Conservation (phyloP, 495 filamentous ascomycete genomes). For the Chaetomium tenue region DNA sequence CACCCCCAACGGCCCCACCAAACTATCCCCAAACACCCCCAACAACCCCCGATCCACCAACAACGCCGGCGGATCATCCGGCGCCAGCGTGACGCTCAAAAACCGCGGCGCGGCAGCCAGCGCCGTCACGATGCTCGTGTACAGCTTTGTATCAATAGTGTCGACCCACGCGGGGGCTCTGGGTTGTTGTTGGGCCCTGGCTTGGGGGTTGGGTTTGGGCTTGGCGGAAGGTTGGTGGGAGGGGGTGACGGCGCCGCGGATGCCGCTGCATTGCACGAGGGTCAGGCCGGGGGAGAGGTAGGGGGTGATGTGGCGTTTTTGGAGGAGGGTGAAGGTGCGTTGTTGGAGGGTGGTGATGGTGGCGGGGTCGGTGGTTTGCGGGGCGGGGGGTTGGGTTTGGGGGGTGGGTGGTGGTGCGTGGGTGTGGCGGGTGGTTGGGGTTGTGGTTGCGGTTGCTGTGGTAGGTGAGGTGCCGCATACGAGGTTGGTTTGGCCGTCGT, state of each 20-base stretch:
- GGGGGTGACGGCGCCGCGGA: not conserved
- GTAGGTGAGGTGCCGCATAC: slow-evolving; percentile 55
- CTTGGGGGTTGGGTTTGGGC: too few species aligned
- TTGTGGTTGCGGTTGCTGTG: slow-evolving; percentile 49
- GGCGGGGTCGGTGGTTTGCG: slow-evolving; percentile 42
- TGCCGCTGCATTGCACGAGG: slow-evolving; percentile 80
- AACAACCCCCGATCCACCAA: slow-evolving; percentile 76
- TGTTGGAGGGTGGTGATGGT: slow-evolving; percentile 81
- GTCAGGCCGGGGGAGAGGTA: slow-evolving; percentile 64
- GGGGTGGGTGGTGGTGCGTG: slow-evolving; percentile 29
- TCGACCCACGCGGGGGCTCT: slow-evolving; percentile 44
- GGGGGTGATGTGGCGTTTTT: slow-evolving; percentile 69
- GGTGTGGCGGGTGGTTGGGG: slow-evolving; percentile 45
- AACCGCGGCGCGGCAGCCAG: slow-evolving; percentile 75
- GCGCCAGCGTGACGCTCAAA: slow-evolving; percentile 79
- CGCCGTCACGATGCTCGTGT: slow-evolving; percentile 64
- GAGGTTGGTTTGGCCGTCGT: slow-evolving; percentile 61
- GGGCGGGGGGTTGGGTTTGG: not conserved
- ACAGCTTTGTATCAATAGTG: slow-evolving; percentile 59
- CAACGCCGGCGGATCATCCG: slow-evolving; percentile 78
- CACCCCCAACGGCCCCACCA: slow-evolving; percentile 66
- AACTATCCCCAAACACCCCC: slow-evolving; percentile 59
- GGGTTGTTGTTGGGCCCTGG: too few species aligned
- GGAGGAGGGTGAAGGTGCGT: slow-evolving; percentile 75
- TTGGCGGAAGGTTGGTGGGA: not conserved